A percentile compares a stretch with the other conserved stretches of the same genome.
Evolutionary conservation across 2,329 filamentous ascomycete genomes (phyloP).

Genomic region (Verticillium zaregamsianum): DNA sequence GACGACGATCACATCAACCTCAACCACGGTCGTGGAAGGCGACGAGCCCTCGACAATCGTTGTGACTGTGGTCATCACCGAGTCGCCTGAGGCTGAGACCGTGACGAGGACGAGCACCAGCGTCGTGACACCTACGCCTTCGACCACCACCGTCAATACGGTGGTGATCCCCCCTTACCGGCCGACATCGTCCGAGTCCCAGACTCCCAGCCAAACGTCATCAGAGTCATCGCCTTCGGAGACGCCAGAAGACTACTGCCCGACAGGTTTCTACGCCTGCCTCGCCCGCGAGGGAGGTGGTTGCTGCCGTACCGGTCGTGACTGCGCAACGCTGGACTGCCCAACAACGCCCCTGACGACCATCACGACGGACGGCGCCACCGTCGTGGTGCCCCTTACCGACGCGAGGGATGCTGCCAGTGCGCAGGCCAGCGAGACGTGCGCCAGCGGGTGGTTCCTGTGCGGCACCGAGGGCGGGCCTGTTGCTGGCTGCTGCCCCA

Average conservation of each 20-base stretch:
- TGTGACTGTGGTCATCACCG: conserved; percentile 35
- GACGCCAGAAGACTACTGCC: conserved; percentile 54
- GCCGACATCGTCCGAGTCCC: conserved; percentile 30
- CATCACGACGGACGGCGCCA: conserved; percentile 63
- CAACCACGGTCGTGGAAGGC: conserved; percentile 28
- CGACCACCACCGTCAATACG: conserved; percentile 31
- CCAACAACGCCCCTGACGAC: conserved; percentile 57
- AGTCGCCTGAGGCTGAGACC: conserved; percentile 28
- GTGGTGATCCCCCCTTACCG: conserved; percentile 42
- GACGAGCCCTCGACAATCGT: conserved; percentile 34
- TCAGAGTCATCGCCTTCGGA: conserved; percentile 22
- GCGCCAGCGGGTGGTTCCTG: conserved; percentile 79
- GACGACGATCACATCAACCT: conserved; percentile 33
- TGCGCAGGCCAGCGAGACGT: conserved; percentile 42
- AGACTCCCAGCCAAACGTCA: conserved; percentile 26
- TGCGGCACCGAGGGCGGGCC: conserved; percentile 51
- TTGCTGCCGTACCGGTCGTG: conserved; percentile 82
- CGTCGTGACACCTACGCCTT: conserved; percentile 29
- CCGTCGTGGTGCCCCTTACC: conserved; percentile 61
- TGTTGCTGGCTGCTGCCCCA: conserved; percentile 80
- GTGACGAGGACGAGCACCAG: conserved; percentile 31
- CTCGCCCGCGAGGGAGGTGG: conserved; percentile 75
- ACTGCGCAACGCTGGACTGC: conserved; percentile 80
- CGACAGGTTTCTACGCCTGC: conserved; percentile 89
- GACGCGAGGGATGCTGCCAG: conserved; percentile 37